Conservation (phyloP, 805 yeast genomes). For the Candida coquimbonensis region DNA sequence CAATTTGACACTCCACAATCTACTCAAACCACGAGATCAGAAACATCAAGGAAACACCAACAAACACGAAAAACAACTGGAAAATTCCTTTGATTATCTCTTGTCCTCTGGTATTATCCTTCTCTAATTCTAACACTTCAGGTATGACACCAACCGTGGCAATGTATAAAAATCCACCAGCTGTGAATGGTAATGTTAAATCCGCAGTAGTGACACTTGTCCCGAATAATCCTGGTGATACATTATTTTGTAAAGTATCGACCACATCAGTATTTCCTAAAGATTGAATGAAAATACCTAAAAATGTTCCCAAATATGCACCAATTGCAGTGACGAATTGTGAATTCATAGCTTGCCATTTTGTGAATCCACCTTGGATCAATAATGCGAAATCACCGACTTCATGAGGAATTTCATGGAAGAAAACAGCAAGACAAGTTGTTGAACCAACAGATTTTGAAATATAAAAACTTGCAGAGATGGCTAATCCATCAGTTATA, state of each 20-base stretch:
- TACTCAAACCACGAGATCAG: slow-evolving; percentile 25
- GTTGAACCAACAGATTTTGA: slow-evolving; percentile 56
- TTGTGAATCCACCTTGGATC: slow-evolving; percentile 61
- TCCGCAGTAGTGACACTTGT: slow-evolving; percentile 46
- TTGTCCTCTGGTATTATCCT: slow-evolving; percentile 27
- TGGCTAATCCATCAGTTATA: slow-evolving; percentile 70
- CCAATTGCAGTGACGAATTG: slow-evolving; percentile 63
- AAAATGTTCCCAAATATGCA: slow-evolving; percentile 55
- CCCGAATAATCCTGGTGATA: slow-evolving; percentile 38
- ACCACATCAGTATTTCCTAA: slow-evolving; percentile 18
- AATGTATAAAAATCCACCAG: slow-evolving; percentile 71
- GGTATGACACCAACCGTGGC: slow-evolving; percentile 75
- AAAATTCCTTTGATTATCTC: slow-evolving; percentile 34
- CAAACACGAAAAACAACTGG: slow-evolving; percentile 42
- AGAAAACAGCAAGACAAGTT: slow-evolving; percentile 62
- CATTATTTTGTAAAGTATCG: not conserved
- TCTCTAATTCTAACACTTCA: slow-evolving; percentile 46
- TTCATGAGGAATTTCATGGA: slow-evolving; percentile 79
- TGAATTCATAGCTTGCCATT: slow-evolving; percentile 57
- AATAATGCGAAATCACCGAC: slow-evolving; percentile 74
- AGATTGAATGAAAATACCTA: slow-evolving; percentile 53
- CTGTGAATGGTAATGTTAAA: slow-evolving; percentile 60
- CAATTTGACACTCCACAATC: not conserved
- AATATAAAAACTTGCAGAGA: slow-evolving; percentile 62
- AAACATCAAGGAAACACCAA: slow-evolving; percentile 56